Evolutionary conservation across 2,329 filamentous ascomycete genomes (phyloP), one percentile per base, ranked within the genome.

Genomic region (Capronia coronata): DNA sequence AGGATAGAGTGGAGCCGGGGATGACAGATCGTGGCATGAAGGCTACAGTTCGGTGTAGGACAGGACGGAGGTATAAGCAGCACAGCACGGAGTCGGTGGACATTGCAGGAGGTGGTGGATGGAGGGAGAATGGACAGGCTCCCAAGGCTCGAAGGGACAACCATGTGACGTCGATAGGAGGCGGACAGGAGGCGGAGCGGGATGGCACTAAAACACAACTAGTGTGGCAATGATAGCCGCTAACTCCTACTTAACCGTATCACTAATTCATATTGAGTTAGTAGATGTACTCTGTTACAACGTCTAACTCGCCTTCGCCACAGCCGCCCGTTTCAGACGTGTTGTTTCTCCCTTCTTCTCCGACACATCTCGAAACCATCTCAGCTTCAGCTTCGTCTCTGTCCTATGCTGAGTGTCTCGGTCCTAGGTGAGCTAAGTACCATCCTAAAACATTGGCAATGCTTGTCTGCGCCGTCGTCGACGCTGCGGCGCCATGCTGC

Each of bases 291-390:
- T 22, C 32, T 49, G 21, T 18, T 27, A 29, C 8, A 21, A 48
- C 40, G 10, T 48, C 27, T 32, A 29, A 25, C 25, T 43, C 37
- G 34, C 44, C 42, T 45, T 35, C 40, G 46, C 43, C 35, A 49
- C 49, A 46, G 40, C 52, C 44, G 48, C 44, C 44, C 27, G 53
- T 55, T 55, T 55, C 53, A 55, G 23, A 50, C 49, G 27, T 27
- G 27, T 32, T 45, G 44, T 46, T 43, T 40, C 45, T 35, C 42
- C 23, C 27, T 23, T 23, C 21, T 34, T 43, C 49, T 52, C 53
- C 49, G 53, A 55, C 49, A 50, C 52, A 39, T 40, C 30, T 52
- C 53, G 56, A 58, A 58, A 58, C 56, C 47, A 32, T 48, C 38
- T 34, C 43, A 50, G 56, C 56, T 49, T 58, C 56, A 58, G 18